A percentile compares a stretch with the other conserved stretches of the same genome.
phyloP scores from a whole-genome alignment of 2,329 filamentous ascomycete species.

The Cytospora mali region DNA sequence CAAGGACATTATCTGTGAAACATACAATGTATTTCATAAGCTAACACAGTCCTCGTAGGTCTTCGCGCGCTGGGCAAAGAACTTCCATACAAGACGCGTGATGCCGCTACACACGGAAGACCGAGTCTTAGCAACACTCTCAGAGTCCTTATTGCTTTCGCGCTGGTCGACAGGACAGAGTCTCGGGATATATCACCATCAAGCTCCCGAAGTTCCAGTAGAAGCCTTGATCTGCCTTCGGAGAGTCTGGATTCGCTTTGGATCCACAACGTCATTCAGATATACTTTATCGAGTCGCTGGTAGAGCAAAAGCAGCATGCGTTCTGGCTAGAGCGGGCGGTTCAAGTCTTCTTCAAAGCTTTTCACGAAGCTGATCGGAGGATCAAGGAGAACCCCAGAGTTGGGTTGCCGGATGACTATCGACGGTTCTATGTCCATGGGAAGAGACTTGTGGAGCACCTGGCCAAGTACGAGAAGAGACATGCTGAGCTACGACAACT shows the following conservation, averaged over 20 bases:
- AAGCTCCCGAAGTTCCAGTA: slow-evolving; percentile 45
- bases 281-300: slow-evolving; percentile 53
- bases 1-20: too few relatives aligned
- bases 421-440: slow-evolving; percentile 56
- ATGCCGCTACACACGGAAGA: slow-evolving; percentile 39
- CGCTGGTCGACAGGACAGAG: slow-evolving; percentile 54
- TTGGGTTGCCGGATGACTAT: slow-evolving; percentile 56
- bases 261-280: slow-evolving; percentile 55
- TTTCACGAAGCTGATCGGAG: slow-evolving; percentile 50
- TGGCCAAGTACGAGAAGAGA: slow-evolving; percentile 43
- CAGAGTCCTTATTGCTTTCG: slow-evolving; percentile 53
- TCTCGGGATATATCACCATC: slow-evolving; percentile 43
- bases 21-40: not conserved
- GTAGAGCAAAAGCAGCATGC: slow-evolving; percentile 44
- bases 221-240: slow-evolving; percentile 43
- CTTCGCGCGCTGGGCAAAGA: slow-evolving; percentile 47
- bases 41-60: slow-evolving; percentile 37
- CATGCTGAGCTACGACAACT: slow-evolving; percentile 35
- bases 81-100: slow-evolving; percentile 47
- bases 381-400: slow-evolving; percentile 44
- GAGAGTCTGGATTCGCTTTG: slow-evolving; percentile 54
- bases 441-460: slow-evolving; percentile 47
- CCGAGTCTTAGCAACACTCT: slow-evolving; percentile 51
- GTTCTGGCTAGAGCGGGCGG: slow-evolving; percentile 54
- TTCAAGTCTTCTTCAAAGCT: slow-evolving; percentile 51